Base-by-base conservation (phyloP, 1,284 basidiomycete genomes). In the Ceratorhiza oryzae-sativae region DNA sequence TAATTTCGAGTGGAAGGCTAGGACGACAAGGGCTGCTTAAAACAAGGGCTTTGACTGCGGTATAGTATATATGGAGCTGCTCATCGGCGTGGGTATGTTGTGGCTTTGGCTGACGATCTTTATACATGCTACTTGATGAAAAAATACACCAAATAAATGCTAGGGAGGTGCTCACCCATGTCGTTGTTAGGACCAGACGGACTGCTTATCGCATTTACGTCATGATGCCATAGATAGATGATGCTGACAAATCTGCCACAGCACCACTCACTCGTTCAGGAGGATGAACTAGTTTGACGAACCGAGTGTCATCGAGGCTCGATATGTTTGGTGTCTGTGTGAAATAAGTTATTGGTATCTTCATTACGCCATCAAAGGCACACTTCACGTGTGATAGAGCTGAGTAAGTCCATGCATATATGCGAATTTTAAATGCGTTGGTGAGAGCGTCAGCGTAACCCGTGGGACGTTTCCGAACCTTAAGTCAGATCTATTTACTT, bases 1-100 rank as follows among this genome's bases (percentile, higher is more conserved):
- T 32, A 13, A 70, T 30, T 34, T 70, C 65, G 27, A 70, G 9
- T n/a, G 65, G 65, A 2, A 70, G 53, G 10, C 39, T 30, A n/a
- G 53, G 65, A 13, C 41, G 39, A 20, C 23, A 3, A 6, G 10
- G 20, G 20, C 39, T 58, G 2, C 25, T 34, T 36, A 46, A 23
- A n/a, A 18, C 53, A 5, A 70, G 41, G 13, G 65, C 65, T 23
- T 70, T 70, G 34, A 70, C 9, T 15, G 34, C 20, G 5, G 51
- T 48, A 30, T 70, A 70, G n/a, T 56, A 58, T 20, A 20, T n/a
- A 10, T 41, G 65, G 25, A 56, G 65, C 25, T n/a, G 10, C 6
- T 23, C 20, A n/a, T 70, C 65, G 1, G 53, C 41, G 30, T 70
- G 2, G 10, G 10, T 10, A 12, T 25, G n/a, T 25, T 15, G 36